Conservation (phyloP, 2,329 filamentous ascomycete species). For the Xylariales sp. region DNA sequence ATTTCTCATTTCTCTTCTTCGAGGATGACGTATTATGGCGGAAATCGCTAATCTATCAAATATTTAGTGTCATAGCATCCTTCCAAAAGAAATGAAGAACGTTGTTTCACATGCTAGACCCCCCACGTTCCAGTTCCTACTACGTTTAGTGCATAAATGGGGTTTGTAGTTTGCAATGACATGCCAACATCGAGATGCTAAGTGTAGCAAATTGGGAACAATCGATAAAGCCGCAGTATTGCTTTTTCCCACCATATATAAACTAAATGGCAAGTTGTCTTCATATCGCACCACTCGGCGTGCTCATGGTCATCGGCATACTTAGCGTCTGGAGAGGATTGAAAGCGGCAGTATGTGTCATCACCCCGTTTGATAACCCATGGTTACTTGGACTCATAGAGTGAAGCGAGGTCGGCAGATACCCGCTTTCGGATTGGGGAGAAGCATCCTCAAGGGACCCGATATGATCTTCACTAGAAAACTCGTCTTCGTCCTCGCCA, state of each 20-base stretch:
- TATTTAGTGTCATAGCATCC: slow-evolving; percentile 47
- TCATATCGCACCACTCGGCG: slow-evolving; percentile 59
- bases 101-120: slow-evolving; percentile 38
- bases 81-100: slow-evolving; percentile 41
- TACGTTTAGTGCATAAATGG: slow-evolving; percentile 37
- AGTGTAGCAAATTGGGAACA: slow-evolving; percentile 39
- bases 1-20: slow-evolving; percentile 8
- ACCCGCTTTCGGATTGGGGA: slow-evolving; percentile 75
- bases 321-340: slow-evolving; percentile 71
- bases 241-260: slow-evolving; percentile 40
- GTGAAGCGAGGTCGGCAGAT: slow-evolving; percentile 65
- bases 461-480: slow-evolving; percentile 83
- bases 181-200: slow-evolving; percentile 43
- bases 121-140: slow-evolving; percentile 34
- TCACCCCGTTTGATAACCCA: slow-evolving; percentile 46
- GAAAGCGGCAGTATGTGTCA: slow-evolving; percentile 56
- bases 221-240: slow-evolving; percentile 42
- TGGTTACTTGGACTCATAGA: slow-evolving; percentile 53
- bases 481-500: slow-evolving; percentile 88
- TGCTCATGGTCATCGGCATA: slow-evolving; percentile 73
- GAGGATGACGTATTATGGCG: slow-evolving; percentile 28
- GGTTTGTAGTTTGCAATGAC: slow-evolving; percentile 35
- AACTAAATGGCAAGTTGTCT: slow-evolving; percentile 30
- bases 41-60: slow-evolving; percentile 45
- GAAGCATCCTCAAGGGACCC: slow-evolving; percentile 83